Percentiles rank a stretch among this genome's conserved stretches.
Evolutionary conservation across 2,329 filamentous ascomycete species (phyloP).

Genomic region (Aureobasidium sp.): DNA sequence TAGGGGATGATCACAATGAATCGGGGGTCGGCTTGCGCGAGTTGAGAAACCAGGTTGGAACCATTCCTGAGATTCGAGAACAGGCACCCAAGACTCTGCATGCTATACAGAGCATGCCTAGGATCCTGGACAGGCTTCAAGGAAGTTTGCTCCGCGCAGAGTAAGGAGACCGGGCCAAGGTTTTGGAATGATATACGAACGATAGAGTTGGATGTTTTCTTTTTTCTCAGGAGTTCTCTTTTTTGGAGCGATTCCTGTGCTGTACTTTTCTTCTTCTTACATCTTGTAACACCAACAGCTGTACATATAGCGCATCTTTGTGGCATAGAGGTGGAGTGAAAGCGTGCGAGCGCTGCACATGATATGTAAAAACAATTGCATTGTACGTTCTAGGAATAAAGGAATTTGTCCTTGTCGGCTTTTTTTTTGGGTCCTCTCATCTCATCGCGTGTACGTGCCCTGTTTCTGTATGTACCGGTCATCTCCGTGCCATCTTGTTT

Average conservation of each 20-base stretch:
- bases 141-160: neutral
- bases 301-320: constrained; percentile 5
- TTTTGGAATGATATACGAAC: neutral
- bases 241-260: neutral
- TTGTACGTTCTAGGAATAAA: neutral
- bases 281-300: neutral
- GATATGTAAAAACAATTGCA: neutral
- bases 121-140: constrained; percentile 21
- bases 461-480: neutral
- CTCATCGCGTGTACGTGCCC: neutral
- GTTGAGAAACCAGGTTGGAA: constrained; percentile 23
- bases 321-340: neutral
- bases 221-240: neutral
- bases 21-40: constrained; percentile 19
- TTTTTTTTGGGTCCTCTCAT: too few species aligned
- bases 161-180: neutral
- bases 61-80: constrained; percentile 23
- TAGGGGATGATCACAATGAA: constrained; percentile 21
- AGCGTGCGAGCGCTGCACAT: neutral
- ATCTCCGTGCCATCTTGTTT: neutral
- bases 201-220: neutral
- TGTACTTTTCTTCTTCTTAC: neutral
- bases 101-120: constrained; percentile 38
- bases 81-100: constrained; percentile 31
- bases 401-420: neutral